Evolutionary conservation across 768 basidiomycete genomes (phyloP).

Genomic region (Zangia roseola): DNA sequence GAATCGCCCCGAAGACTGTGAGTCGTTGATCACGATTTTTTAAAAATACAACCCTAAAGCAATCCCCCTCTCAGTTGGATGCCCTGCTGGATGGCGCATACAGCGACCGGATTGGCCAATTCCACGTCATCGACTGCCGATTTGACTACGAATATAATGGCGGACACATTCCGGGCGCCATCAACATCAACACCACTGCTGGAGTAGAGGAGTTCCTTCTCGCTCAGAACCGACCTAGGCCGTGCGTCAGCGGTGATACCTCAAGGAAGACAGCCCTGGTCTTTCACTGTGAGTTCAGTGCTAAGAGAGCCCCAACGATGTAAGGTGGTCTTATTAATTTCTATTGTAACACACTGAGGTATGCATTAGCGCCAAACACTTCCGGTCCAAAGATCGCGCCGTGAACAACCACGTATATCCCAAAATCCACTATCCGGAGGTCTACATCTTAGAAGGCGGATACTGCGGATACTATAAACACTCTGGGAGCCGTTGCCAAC

Average conservation of each 20-base stretch:
- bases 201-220: slow-evolving; percentile 83
- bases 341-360: slow-evolving; percentile 4
- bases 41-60: background rate
- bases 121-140: slow-evolving; percentile 89
- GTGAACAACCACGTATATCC: slow-evolving; percentile 90
- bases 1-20: slow-evolving; percentile 80
- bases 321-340: slow-evolving; percentile 40
- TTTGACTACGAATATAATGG: slow-evolving; percentile 97
- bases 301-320: slow-evolving; percentile 95
- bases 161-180: slow-evolving; percentile 88
- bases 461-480: slow-evolving; percentile 85
- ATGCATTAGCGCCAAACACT: slow-evolving; percentile 76
- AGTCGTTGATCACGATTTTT: slow-evolving; percentile 29
- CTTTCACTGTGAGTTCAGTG: slow-evolving; percentile 98
- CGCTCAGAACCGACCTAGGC: slow-evolving; percentile 55
- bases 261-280: slow-evolving; percentile 80
- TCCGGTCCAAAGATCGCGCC: slow-evolving; percentile 86
- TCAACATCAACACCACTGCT: slow-evolving; percentile 83
- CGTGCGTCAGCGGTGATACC: slow-evolving; percentile 72
- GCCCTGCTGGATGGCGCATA: slow-evolving; percentile 75
- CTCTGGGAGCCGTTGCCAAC: slow-evolving; percentile 71
- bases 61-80: slow-evolving; percentile 59
- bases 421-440: slow-evolving; percentile 91
- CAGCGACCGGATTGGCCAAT: slow-evolving; percentile 60
- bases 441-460: slow-evolving; percentile 96